A percentile compares a stretch with the other conserved stretches of the same genome.
These are phyloP conservation scores for Microsporum canis DNA, from an alignment of 2,329 filamentous ascomycete species.

Conservation along the genomic window DNA sequence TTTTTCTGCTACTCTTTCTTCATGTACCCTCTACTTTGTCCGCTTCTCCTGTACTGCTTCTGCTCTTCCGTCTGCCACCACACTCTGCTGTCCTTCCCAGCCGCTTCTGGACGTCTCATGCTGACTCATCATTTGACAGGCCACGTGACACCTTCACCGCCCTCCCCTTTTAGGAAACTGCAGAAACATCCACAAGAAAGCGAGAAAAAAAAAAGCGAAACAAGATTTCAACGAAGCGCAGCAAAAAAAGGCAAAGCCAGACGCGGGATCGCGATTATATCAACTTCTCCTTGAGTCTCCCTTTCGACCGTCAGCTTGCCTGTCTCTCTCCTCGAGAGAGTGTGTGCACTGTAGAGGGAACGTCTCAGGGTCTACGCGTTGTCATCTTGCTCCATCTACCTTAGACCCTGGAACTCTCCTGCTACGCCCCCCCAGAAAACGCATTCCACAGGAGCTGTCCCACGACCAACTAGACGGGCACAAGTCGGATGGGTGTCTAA, in stretches of 20 bases:
- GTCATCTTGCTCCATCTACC: background rate
- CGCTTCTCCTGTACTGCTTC: background rate
- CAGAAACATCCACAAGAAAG: slow-evolving; percentile 1
- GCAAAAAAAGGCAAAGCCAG: background rate
- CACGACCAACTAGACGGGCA: background rate
- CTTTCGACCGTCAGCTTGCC: too few species aligned
- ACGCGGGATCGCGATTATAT: background rate
- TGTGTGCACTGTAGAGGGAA: too few species aligned
- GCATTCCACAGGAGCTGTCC: background rate
- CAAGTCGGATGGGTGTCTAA: slow-evolving; percentile 15
- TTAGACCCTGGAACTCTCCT: background rate
- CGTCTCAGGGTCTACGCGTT: too few species aligned
- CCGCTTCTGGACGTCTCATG: background rate
- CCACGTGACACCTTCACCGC: background rate
- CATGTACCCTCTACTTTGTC: too few species aligned
- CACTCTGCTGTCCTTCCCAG: background rate
- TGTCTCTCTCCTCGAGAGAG: too few species aligned
- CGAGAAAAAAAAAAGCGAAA: background rate
- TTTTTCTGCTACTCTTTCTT: background rate
- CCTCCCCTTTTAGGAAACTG: background rate
- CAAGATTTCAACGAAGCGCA: background rate
- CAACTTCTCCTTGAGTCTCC: background rate
- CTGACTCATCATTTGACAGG: background rate
- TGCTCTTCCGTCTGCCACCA: background rate
- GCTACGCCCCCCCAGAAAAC: background rate